phyloP scores from a whole-genome alignment of 2,329 filamentous ascomycete genomes.

The Alternaria novae-zelandiae region DNA sequence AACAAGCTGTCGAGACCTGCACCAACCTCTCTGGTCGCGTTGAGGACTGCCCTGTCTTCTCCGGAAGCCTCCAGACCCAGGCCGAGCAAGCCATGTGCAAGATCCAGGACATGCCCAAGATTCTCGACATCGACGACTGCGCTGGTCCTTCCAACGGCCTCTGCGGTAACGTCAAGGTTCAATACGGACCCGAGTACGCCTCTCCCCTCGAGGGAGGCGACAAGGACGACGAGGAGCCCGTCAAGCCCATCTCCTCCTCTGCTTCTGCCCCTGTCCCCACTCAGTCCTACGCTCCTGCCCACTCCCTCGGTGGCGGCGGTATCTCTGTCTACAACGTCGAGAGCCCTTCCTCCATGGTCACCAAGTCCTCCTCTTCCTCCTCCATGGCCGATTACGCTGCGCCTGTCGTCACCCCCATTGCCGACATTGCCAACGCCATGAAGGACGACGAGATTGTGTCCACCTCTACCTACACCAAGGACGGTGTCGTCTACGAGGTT shows the following conservation, averaged over 20 bases:
- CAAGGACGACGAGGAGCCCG: constrained; percentile 29
- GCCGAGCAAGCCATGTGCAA: constrained; percentile 64
- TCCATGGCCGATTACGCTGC: constrained; percentile 6
- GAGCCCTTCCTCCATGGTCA: constrained; percentile 9
- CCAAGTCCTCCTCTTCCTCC: constrained; percentile 10
- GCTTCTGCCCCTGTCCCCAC: constrained; percentile 38
- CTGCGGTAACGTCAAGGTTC: constrained; percentile 68
- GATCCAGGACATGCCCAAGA: constrained; percentile 62
- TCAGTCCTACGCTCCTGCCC: constrained; percentile 43
- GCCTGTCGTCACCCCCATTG: constrained; percentile 26
- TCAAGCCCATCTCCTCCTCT: constrained; percentile 21
- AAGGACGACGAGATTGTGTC: constrained; percentile 34
- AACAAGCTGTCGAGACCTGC: constrained; percentile 74
- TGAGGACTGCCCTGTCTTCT: constrained; percentile 76
- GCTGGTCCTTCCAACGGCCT: constrained; percentile 63
- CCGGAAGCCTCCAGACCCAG: constrained; percentile 61
- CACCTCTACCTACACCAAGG: constrained; percentile 53
- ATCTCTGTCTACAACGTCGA: constrained; percentile 42
- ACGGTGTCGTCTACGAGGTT: constrained; percentile 53
- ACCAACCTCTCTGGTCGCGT: constrained; percentile 73
- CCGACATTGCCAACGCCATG: constrained; percentile 15
- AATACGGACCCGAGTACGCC: constrained; percentile 54
- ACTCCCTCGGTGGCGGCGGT: constrained; percentile 38
- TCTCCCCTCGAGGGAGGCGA: constrained; percentile 30
- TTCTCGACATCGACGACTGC: constrained; percentile 66